phyloP scores from a whole-genome alignment of 2,329 filamentous ascomycete genomes.

The Furcasterigmium sp. region DNA sequence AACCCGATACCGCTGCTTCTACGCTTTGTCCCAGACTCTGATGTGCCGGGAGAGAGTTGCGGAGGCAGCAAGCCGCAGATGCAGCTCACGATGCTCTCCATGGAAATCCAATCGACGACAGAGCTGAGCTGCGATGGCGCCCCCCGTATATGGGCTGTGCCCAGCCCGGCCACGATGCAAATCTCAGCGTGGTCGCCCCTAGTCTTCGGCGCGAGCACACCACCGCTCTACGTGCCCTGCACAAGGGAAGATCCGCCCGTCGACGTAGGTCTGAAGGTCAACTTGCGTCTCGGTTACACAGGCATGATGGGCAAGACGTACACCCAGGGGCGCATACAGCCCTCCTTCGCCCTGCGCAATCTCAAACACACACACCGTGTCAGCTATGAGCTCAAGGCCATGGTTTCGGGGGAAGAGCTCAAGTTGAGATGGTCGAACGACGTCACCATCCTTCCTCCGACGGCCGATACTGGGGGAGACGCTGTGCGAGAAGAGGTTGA shows the following conservation, averaged over 20 bases:
- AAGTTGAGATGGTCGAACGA: background rate
- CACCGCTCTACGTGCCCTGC: background rate
- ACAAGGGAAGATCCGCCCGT: background rate
- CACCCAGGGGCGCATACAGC: background rate
- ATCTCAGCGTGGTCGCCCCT: background rate
- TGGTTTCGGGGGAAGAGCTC: background rate
- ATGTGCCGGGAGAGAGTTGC: background rate
- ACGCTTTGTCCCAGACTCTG: too few species aligned
- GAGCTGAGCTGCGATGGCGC: background rate
- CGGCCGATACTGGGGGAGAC: background rate
- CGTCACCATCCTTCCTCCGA: background rate
- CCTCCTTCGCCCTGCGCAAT: background rate
- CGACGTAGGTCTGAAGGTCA: background rate
- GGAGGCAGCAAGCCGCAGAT: background rate
- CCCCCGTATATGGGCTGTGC: background rate
- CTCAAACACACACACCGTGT: background rate
- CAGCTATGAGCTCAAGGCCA: background rate
- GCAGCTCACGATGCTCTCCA: background rate
- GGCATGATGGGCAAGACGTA: background rate
- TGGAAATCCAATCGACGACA: background rate
- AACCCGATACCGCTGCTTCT: too few species aligned
- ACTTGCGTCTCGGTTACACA: background rate
- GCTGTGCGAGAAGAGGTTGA: background rate
- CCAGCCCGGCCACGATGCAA: background rate
- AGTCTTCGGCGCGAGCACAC: background rate